Conservation (phyloP, 2,329 filamentous ascomycete genomes). For the Phialocephala sp. region DNA sequence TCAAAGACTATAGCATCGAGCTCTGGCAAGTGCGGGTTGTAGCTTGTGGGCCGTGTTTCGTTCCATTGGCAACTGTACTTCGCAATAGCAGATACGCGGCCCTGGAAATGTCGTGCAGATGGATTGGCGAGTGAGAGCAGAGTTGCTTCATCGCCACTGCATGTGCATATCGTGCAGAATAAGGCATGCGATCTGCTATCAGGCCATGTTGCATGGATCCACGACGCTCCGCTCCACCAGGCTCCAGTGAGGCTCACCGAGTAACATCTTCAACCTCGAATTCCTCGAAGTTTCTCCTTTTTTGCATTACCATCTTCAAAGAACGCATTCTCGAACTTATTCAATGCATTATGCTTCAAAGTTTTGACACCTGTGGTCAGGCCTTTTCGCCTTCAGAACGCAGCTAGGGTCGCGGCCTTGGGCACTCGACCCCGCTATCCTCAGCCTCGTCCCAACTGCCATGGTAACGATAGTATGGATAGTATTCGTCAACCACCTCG, state of each 20-base stretch:
- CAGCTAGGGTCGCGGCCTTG: background rate
- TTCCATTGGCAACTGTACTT: background rate
- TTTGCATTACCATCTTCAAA: background rate
- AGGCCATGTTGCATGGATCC: background rate
- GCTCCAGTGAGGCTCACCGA: background rate
- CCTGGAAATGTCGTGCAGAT: too few species aligned
- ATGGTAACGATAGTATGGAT: too few species aligned
- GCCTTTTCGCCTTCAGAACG: too few species aligned
- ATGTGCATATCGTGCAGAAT: background rate
- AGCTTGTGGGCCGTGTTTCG: background rate
- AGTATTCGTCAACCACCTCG: too few species aligned
- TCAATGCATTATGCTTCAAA: background rate
- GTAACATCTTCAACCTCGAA: background rate
- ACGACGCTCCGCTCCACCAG: background rate
- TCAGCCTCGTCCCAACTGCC: background rate
- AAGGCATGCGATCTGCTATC: background rate
- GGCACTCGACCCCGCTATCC: background rate
- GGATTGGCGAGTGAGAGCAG: background rate
- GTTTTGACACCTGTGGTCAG: background rate
- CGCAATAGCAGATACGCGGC: background rate
- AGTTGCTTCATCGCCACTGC: background rate
- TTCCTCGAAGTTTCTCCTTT: background rate
- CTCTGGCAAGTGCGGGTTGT: too few species aligned
- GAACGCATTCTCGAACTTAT: background rate
- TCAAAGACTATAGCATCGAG: too few species aligned